Evolutionary conservation across 495 filamentous ascomycete species (phyloP).

Genomic region (Parathielavia hyrcaniae): DNA sequence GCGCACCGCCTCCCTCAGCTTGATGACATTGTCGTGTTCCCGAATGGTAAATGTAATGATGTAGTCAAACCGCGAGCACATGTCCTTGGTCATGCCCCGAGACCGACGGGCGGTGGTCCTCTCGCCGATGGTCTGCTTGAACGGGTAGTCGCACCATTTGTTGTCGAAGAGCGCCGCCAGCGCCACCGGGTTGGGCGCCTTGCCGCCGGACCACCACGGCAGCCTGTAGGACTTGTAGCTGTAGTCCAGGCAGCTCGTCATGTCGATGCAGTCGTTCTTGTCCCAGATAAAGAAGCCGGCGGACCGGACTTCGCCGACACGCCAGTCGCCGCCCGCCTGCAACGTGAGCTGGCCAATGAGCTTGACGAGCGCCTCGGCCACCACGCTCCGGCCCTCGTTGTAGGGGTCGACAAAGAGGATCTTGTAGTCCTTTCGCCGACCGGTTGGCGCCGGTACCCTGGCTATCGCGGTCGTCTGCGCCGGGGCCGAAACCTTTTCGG

Average conservation of each 20-base stretch:
- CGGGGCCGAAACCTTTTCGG: neutral
- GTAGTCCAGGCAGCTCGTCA: constrained; percentile 23
- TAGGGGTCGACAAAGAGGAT: constrained; percentile 28
- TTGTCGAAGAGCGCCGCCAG: constrained; percentile 25
- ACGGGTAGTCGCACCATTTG: constrained; percentile 20
- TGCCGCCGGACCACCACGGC: constrained; percentile 14
- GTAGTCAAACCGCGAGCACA: constrained; percentile 22
- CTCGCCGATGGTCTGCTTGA: constrained; percentile 16
- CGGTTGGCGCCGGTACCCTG: neutral
- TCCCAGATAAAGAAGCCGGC: constrained; percentile 27
- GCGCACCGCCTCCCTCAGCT: constrained; percentile 19
- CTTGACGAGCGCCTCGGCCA: constrained; percentile 21
- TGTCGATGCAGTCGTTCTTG: constrained; percentile 9
- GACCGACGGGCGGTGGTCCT: neutral
- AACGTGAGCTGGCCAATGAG: constrained; percentile 19
- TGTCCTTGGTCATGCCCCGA: constrained; percentile 14
- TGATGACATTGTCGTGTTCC: constrained; percentile 27
- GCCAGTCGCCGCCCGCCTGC: constrained; percentile 14
- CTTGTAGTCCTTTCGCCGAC: constrained; percentile 14
- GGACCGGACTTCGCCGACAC: constrained; percentile 16
- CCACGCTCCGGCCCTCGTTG: constrained; percentile 21
- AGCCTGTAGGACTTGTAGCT: constrained; percentile 13
- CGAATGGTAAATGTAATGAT: constrained; percentile 25
- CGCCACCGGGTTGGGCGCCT: neutral
- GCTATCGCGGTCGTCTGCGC: neutral